Evolutionary conservation across 2,329 filamentous ascomycete genomes (phyloP), one percentile per base, ranked within the genome.

Genomic region (Paecilomyces sp.): DNA sequence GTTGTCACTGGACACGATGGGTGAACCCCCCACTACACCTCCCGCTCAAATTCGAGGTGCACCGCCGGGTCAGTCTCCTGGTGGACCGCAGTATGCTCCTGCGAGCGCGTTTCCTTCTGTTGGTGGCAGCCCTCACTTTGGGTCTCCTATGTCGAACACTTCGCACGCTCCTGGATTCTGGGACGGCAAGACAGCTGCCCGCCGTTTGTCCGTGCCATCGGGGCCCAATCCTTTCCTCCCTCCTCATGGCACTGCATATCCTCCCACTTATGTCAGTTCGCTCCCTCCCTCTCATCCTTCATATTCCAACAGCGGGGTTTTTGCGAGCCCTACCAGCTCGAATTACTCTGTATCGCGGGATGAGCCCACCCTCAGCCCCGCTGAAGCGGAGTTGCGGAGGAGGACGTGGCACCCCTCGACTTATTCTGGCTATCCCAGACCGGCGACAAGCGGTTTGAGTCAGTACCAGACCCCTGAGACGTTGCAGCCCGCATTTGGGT

Each of bases 401-500:
- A 85, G 92, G 57, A 97, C 92, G 2, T 97, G 92, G 92, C 92
- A 97, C 74, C 90, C 91, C 0, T 90, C 77, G 2, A 77, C 77
- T 3, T 74, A 91, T 62, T 89, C 86, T 15, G 83, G 83, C 63
- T 86, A 85, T 62, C 81, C 82, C 61, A 79, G 86, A 33, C 85
- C 87, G 55, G 83, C 84, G 15, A 89, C 87, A 13, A 92, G 90
- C 74, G 85, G 88, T 15, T 74, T 96, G 57, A 90, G 85, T 67
- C 89, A 90, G 63, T 89, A 91, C 47, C 85, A 90, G 62, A 91
- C 86, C 4, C 86, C 89, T 5, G 84, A 87, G 74, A 70, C 85
- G 79, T 63, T 82, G 77, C 75, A 84, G 76, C 71, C 85, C 71
- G 68, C 84, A 68, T 75, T 83, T 77, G 69, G 82, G 60, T 70